phyloP scores from a whole-genome alignment of 2,329 filamentous ascomycete species.

The Cladosporium sp. region DNA sequence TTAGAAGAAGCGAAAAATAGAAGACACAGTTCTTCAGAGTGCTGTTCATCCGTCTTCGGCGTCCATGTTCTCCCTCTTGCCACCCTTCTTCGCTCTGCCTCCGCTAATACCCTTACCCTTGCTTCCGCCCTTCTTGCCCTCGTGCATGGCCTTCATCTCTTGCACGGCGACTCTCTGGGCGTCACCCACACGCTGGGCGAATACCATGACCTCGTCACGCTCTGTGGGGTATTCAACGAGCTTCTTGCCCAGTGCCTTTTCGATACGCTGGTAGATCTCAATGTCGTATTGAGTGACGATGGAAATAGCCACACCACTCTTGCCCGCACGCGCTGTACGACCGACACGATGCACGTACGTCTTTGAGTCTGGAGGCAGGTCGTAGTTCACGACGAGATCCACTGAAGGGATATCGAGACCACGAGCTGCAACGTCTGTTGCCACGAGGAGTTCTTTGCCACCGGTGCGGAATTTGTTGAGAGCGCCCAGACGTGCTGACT shows the following conservation, averaged over 20 bases:
- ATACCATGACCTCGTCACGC: conserved; percentile 81
- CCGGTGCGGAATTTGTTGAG: conserved; percentile 84
- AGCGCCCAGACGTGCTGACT: conserved; percentile 79
- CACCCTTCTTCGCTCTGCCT: conserved; percentile 49
- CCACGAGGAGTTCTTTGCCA: conserved; percentile 79
- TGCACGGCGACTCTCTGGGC: conserved; percentile 73
- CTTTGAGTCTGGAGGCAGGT: conserved; percentile 78
- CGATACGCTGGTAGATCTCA: conserved; percentile 74
- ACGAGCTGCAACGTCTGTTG: conserved; percentile 88
- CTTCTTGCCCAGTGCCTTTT: conserved; percentile 74
- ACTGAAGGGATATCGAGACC: conserved; percentile 92
- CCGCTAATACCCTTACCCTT: conserved; percentile 46
- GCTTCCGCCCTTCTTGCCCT: conserved; percentile 52
- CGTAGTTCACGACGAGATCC: conserved; percentile 80
- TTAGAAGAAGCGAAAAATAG: too few relatives aligned
- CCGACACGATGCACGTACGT: conserved; percentile 89
- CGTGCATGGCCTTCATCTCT: conserved; percentile 76
- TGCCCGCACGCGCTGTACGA: conserved; percentile 80
- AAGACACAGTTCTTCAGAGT: neutral
- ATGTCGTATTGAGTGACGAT: conserved; percentile 85
- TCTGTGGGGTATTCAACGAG: conserved; percentile 63
- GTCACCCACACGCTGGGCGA: conserved; percentile 72
- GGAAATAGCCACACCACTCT: conserved; percentile 73
- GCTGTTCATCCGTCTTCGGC: conserved; percentile 57
- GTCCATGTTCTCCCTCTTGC: conserved; percentile 64